These are phyloP conservation scores for Termitomyces sp. DNA, from an alignment of 768 basidiomycete species.

Conservation along the genomic window DNA sequence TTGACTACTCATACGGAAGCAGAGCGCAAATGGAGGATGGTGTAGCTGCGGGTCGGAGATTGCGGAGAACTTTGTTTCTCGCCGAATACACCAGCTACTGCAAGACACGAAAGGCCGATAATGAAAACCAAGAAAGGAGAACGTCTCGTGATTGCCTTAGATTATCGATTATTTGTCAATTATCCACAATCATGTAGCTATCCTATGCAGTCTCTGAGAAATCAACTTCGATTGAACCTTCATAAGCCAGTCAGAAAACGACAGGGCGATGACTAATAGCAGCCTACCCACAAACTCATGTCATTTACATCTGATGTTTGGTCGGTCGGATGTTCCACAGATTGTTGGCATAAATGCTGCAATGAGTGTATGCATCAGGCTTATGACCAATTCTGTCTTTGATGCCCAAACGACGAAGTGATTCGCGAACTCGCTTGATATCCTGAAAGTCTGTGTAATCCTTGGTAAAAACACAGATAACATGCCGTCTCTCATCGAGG, in stretches of 20 bases:
- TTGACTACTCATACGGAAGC: too few relatives aligned
- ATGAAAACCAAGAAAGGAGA: background rate
- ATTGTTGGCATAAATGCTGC: background rate
- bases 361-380: constrained; percentile 14
- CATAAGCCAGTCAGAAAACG: background rate
- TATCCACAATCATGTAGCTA: background rate
- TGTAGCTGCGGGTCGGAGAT: too few relatives aligned
- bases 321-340: background rate
- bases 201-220: too few relatives aligned
- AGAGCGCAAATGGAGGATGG: too few relatives aligned
- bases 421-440: constrained; percentile 11
- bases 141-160: background rate
- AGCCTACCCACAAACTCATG: background rate
- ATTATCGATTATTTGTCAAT: too few relatives aligned
- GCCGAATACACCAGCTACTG: too few relatives aligned
- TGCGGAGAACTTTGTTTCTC: too few relatives aligned
- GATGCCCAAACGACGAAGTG: constrained; percentile 12
- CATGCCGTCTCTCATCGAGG: background rate
- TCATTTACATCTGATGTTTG: background rate
- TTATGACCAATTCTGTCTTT: constrained; percentile 16
- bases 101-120: too few relatives aligned
- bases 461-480: constrained; percentile 15
- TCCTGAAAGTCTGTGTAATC: constrained; percentile 13
- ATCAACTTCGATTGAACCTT: background rate
- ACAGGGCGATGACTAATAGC: background rate